Conservation (phyloP, 2,329 filamentous ascomycete species). For the Hypoxylon sp. region DNA sequence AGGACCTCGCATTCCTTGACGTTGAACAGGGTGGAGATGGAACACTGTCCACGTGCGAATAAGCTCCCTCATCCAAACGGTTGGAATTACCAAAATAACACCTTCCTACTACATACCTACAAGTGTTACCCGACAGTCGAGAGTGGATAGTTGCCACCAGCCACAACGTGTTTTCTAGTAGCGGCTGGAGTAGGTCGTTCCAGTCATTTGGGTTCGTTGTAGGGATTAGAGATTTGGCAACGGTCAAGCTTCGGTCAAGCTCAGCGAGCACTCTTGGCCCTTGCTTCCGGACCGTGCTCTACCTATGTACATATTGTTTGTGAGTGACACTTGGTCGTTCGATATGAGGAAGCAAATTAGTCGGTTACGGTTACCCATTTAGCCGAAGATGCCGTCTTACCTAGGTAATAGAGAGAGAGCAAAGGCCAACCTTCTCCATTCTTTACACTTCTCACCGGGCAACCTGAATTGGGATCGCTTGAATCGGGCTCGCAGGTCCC, state of each 20-base stretch:
- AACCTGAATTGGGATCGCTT: slow-evolving; percentile 6
- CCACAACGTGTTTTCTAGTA: slow-evolving; percentile 2
- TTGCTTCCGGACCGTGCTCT: not conserved
- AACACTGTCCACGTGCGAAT: slow-evolving; percentile 28
- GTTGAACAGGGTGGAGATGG: slow-evolving; percentile 3
- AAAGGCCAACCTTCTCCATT: slow-evolving; percentile 17
- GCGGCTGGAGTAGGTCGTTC: not conserved
- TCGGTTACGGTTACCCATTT: slow-evolving; percentile 8
- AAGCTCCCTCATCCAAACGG: slow-evolving; percentile 4
- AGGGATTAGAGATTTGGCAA: not conserved
- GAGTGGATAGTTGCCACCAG: slow-evolving; percentile 20
- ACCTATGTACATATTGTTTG: not conserved
- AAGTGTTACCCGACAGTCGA: not conserved
- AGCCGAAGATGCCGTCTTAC: slow-evolving; percentile 3
- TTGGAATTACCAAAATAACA: slow-evolving; percentile 19
- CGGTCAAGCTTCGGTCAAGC: not conserved
- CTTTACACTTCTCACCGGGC: slow-evolving; percentile 23
- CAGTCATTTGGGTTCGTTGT: slow-evolving; percentile 16
- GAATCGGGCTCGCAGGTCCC: slow-evolving; percentile 18
- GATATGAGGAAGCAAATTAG: not conserved
- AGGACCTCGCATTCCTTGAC: slow-evolving; percentile 1
- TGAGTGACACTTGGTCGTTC: no score
- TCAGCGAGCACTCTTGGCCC: not conserved
- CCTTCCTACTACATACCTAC: slow-evolving; percentile 18
- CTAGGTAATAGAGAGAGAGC: not conserved